These are phyloP conservation scores for Podaxis sp. DNA, from an alignment of 768 basidiomycete species.

Conservation along the genomic window DNA sequence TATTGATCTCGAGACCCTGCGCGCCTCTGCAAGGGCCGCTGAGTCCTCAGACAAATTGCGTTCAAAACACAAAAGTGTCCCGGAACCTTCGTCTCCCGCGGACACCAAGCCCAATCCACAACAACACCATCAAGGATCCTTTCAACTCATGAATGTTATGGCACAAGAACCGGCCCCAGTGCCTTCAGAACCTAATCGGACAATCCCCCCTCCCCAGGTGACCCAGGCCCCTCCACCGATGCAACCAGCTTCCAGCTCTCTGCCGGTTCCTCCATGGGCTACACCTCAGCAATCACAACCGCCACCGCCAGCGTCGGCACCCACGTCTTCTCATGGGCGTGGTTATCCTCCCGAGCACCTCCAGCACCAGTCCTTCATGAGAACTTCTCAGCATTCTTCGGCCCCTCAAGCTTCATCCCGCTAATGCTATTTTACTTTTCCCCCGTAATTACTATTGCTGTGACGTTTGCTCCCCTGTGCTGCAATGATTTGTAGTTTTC, in stretches of 20 bases:
- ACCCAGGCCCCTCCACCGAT: slow-evolving; percentile 6
- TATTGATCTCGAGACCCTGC: slow-evolving; percentile 75
- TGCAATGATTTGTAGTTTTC: slow-evolving; percentile 3
- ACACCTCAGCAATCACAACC: slow-evolving; percentile 15
- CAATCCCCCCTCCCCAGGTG: slow-evolving; percentile 8
- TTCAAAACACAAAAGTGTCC: slow-evolving; percentile 13
- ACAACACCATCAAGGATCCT: slow-evolving; percentile 55
- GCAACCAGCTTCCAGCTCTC: background rate
- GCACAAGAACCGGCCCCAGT: slow-evolving; percentile 22
- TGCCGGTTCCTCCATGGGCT: slow-evolving; percentile 12
- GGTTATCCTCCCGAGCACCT: slow-evolving; percentile 29
- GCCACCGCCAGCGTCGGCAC: slow-evolving; percentile 14
- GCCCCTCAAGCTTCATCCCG: slow-evolving; percentile 7
- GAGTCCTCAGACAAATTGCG: slow-evolving; percentile 27
- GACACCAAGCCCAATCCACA: slow-evolving; percentile 22
- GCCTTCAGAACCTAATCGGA: slow-evolving; percentile 16
- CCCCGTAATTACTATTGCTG: slow-evolving; percentile 24
- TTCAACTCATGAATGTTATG: slow-evolving; percentile 48
- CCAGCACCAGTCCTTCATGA: slow-evolving; percentile 47
- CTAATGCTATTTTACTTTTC: background rate
- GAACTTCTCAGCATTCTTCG: slow-evolving; percentile 35
- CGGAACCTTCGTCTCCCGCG: slow-evolving; percentile 29
- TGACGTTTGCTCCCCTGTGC: slow-evolving; percentile 1
- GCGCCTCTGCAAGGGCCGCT: slow-evolving; percentile 66
- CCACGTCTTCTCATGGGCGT: slow-evolving; percentile 21